Conservation (phyloP, 495 filamentous ascomycete genomes). For the Extremus antarcticus region DNA sequence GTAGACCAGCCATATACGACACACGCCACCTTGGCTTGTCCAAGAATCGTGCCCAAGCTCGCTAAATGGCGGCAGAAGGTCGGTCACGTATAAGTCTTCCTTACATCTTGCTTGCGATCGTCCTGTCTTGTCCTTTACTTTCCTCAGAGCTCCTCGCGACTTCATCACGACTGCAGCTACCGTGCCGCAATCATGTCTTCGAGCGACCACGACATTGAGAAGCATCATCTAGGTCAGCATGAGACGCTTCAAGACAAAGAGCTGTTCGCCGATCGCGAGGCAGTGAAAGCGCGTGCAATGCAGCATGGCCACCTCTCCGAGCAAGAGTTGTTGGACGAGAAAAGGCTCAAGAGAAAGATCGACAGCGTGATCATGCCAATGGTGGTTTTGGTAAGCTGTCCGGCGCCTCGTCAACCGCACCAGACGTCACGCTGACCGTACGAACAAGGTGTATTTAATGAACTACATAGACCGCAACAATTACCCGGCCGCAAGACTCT, state of each 20-base stretch:
- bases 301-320: slow-evolving; percentile 33
- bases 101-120: no score
- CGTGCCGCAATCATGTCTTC: neutral
- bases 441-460: slow-evolving; percentile 40
- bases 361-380: slow-evolving; percentile 45
- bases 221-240: neutral
- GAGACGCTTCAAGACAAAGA: slow-evolving; percentile 29
- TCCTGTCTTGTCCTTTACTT: no score
- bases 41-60: no score
- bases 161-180: no score
- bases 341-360: slow-evolving; percentile 38
- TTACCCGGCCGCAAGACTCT: slow-evolving; percentile 35
- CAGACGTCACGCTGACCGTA: neutral
- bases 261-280: slow-evolving; percentile 33
- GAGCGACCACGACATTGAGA: slow-evolving; percentile 2
- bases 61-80: no score
- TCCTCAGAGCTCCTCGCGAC: no score
- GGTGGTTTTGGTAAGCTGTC: slow-evolving; percentile 38
- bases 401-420: neutral
- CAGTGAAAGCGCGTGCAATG: slow-evolving; percentile 36
- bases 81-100: no score
- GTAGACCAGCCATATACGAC: no score
- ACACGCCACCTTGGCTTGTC: no score
- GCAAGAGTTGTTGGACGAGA: slow-evolving; percentile 39
- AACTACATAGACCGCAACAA: slow-evolving; percentile 49